Conservation (phyloP, 495 filamentous ascomycete species). For the Pseudomonodictys pantanalensis region DNA sequence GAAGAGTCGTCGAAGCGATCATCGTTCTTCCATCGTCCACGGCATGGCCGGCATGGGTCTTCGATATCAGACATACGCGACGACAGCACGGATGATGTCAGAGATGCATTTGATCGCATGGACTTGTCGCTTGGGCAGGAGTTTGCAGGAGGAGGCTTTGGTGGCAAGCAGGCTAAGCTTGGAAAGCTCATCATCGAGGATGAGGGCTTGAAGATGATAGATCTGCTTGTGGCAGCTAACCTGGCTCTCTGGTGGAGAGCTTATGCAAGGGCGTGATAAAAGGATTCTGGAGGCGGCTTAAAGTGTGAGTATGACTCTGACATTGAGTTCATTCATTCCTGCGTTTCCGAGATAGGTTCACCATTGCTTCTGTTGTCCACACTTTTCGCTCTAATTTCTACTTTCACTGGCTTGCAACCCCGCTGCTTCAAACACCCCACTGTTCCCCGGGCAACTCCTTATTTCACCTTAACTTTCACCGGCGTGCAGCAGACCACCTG, state of each 20-base stretch:
- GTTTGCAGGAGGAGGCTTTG: slow-evolving; percentile 73
- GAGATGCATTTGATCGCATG: slow-evolving; percentile 45
- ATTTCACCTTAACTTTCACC: no score
- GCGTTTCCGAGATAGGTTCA: no score
- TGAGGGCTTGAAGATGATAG: slow-evolving; percentile 92
- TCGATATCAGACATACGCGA: slow-evolving; percentile 24
- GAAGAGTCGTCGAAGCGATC: slow-evolving; percentile 30
- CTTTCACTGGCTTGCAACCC: no score
- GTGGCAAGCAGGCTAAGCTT: slow-evolving; percentile 83
- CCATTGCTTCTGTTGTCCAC: no score
- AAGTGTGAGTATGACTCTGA: no score
- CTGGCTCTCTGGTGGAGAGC: slow-evolving; percentile 90
- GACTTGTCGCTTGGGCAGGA: slow-evolving; percentile 76
- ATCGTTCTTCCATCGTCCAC: slow-evolving; percentile 30
- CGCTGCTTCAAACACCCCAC: no score
- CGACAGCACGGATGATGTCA: slow-evolving; percentile 15
- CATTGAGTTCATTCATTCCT: no score
- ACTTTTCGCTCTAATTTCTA: no score
- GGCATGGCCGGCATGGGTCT: slow-evolving; percentile 18
- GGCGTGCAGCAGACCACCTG: no score
- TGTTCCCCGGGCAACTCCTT: no score
- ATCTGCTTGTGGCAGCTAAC: slow-evolving; percentile 86
- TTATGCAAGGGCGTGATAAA: slow-evolving; percentile 55
- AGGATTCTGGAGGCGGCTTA: neutral
- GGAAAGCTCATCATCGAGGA: slow-evolving; percentile 89